Evolutionary conservation across 2,329 filamentous ascomycete genomes (phyloP).

Genomic region (Trichoderma sp.): DNA sequence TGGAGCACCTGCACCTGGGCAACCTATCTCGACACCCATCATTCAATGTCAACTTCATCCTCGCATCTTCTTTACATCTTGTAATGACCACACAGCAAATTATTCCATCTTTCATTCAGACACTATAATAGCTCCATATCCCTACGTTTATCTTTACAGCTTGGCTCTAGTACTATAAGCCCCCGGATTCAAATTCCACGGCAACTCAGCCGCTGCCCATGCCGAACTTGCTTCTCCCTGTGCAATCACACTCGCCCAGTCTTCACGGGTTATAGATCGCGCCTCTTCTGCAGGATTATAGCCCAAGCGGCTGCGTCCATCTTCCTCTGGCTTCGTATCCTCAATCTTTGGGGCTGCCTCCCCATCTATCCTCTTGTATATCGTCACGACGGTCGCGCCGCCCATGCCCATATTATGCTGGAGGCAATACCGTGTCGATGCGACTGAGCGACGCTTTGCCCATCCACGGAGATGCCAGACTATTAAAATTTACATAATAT

Average conservation of each 20-base stretch:
- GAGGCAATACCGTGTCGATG: neutral
- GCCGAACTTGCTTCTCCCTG: neutral
- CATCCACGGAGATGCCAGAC: constrained; percentile 10
- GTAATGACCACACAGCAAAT: too few relatives aligned
- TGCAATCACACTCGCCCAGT: neutral
- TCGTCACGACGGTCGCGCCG: neutral
- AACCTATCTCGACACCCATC: too few relatives aligned
- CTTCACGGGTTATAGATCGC: neutral
- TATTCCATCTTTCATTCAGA: too few relatives aligned
- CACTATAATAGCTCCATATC: too few relatives aligned
- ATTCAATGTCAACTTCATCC: too few relatives aligned
- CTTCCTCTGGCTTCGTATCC: neutral
- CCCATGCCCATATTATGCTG: constrained; percentile 11
- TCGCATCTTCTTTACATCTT: too few relatives aligned
- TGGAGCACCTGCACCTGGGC: too few relatives aligned
- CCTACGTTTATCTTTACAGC: neutral
- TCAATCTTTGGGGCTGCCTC: neutral
- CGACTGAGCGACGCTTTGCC: neutral
- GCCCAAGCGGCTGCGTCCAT: neutral
- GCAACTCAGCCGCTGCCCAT: neutral
- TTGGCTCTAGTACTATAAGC: neutral
- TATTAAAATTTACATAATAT: neutral
- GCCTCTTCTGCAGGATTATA: constrained; percentile 4
- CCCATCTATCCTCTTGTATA: neutral
- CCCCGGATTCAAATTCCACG: neutral